A percentile compares a stretch with the other conserved stretches of the same genome.
Evolutionary conservation across 2,329 filamentous ascomycete species (phyloP).

Genomic region (Aschersonia sp.): DNA sequence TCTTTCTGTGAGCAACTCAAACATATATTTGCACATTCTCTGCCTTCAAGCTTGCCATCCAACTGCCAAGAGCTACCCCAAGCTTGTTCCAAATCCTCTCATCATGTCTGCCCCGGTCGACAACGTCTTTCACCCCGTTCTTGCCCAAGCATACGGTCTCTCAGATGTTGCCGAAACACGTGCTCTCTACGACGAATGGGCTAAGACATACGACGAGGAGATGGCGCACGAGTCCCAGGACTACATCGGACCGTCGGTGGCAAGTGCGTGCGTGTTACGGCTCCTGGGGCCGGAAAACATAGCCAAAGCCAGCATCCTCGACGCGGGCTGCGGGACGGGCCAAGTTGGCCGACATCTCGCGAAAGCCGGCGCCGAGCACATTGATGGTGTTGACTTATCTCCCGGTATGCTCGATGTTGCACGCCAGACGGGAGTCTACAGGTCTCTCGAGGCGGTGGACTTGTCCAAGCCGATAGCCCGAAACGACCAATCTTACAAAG

Average conservation of each 20-base stretch:
- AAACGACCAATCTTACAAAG: conserved; percentile 28
- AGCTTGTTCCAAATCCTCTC: too few species aligned
- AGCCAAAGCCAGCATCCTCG: conserved; percentile 23
- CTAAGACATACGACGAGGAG: conserved; percentile 18
- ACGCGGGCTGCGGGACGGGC: conserved; percentile 42
- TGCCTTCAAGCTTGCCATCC: too few species aligned
- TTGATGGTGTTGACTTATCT: conserved; percentile 38
- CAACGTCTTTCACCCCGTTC: too few species aligned
- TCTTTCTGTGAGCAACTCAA: too few species aligned
- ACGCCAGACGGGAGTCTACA: conserved; percentile 30
- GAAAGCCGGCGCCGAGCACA: conserved; percentile 23
- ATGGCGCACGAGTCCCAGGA: conserved; percentile 21
- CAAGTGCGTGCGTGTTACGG: conserved; percentile 19
- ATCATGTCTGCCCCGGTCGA: too few species aligned
- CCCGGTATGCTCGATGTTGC: conserved; percentile 39
- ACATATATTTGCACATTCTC: too few species aligned
- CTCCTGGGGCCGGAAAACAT: conserved; percentile 11
- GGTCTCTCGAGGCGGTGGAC: conserved; percentile 27
- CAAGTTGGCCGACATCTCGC: conserved; percentile 33
- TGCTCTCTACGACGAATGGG: conserved; percentile 22
- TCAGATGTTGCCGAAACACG: conserved; percentile 10
- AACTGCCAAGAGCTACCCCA: too few species aligned
- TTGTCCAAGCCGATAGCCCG: conserved; percentile 27
- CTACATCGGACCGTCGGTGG: conserved; percentile 24
- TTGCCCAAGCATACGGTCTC: conserved; percentile 1